These are phyloP conservation scores for Talaromyces borbonicus DNA, from an alignment of 495 filamentous ascomycete species.

Conservation along the genomic window DNA sequence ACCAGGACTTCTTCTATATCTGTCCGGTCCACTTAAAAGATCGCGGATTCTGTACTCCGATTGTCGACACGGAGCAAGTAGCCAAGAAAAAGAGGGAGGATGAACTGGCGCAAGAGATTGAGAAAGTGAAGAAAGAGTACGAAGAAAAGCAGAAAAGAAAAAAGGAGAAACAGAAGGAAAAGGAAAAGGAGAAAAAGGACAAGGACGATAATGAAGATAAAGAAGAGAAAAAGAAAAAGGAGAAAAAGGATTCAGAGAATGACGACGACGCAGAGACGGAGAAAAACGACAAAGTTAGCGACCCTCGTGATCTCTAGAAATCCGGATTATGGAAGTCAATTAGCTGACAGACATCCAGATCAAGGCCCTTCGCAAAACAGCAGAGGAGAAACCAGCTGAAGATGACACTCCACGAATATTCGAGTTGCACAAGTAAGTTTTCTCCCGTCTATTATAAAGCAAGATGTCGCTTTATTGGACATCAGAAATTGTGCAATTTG, in stretches of 20 bases:
- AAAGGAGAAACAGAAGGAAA: slow-evolving; percentile 43
- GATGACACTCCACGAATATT: slow-evolving; percentile 63
- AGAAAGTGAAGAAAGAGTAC: slow-evolving; percentile 73
- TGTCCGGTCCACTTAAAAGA: slow-evolving; percentile 82
- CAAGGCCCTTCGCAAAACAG: slow-evolving; percentile 3
- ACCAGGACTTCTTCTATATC: slow-evolving; percentile 82
- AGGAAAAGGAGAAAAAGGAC: slow-evolving; percentile 40
- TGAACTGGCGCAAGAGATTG: slow-evolving; percentile 59
- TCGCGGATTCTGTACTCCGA: slow-evolving; percentile 66
- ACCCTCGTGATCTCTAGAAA: not conserved
- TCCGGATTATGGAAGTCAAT: not conserved
- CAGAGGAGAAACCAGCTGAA: slow-evolving; percentile 14
- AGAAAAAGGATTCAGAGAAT: slow-evolving; percentile 10
- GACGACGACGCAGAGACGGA: slow-evolving; percentile 39
- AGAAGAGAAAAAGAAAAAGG: slow-evolving; percentile 16
- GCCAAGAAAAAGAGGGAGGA: slow-evolving; percentile 57
- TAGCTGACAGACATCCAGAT: not conserved
- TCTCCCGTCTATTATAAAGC: no score
- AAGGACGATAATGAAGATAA: slow-evolving; percentile 39
- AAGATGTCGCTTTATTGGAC: no score
- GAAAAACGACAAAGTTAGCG: slow-evolving; percentile 43
- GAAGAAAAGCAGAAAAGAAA: slow-evolving; percentile 62
- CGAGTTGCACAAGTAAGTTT: slow-evolving; percentile 69
- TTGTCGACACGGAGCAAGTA: slow-evolving; percentile 64
- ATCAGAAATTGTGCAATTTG: no score